Evolutionary conservation across 2,329 filamentous ascomycete genomes (phyloP).

Genomic region (Microsporum ferrugineum): DNA sequence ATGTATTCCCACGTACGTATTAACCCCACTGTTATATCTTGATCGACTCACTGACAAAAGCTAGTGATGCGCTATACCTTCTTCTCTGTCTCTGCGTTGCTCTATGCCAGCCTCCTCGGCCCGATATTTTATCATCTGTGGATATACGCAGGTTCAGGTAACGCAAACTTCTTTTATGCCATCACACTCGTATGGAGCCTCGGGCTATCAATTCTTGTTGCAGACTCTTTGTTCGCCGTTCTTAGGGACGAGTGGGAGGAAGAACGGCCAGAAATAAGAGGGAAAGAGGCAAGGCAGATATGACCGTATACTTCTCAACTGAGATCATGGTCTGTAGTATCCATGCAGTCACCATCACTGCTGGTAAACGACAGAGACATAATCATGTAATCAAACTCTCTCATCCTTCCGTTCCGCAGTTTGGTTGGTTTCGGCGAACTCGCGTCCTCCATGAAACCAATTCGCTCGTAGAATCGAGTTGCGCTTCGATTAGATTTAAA

Average conservation of each 20-base stretch:
- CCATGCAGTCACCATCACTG: neutral
- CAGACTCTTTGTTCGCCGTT: conserved; percentile 77
- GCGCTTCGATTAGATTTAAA: conserved; percentile 43
- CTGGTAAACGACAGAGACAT: conserved; percentile 37
- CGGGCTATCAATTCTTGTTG: conserved; percentile 73
- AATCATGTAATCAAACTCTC: conserved; percentile 43
- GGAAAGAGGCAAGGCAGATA: conserved; percentile 78
- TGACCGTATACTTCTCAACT: conserved; percentile 25
- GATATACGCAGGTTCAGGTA: conserved; percentile 96
- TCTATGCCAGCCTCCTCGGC: conserved; percentile 81
- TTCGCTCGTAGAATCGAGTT: conserved; percentile 38
- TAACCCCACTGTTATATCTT: neutral
- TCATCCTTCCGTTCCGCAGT: conserved; percentile 40
- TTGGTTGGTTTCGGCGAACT: conserved; percentile 41
- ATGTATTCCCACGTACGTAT: conserved; percentile 66
- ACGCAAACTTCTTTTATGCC: conserved; percentile 98
- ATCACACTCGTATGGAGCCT: conserved; percentile 98
- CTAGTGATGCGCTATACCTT: conserved; percentile 87
- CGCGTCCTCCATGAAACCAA: conserved; percentile 43
- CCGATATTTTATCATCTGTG: conserved; percentile 94
- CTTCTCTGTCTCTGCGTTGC: conserved; percentile 65
- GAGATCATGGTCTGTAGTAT: neutral
- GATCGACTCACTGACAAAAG: conserved; percentile 19
- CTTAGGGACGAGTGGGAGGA: conserved; percentile 89
- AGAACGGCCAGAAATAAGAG: conserved; percentile 78